Conservation (phyloP, 345 rosid genomes). For the Arabidopsis suecica region DNA sequence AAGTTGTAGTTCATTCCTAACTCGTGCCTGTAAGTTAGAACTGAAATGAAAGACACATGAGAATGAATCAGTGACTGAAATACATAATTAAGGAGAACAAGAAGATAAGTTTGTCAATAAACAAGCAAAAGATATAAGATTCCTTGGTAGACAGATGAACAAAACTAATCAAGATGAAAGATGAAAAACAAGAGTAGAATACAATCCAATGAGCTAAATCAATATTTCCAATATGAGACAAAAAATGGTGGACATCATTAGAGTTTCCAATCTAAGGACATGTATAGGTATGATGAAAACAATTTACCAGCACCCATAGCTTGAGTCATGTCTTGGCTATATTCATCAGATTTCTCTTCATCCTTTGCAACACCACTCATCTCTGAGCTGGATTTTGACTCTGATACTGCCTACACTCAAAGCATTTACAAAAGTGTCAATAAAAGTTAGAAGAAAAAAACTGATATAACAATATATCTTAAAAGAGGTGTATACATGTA, state of each 20-base stretch:
- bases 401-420: constrained; percentile 63
- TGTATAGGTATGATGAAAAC: not conserved
- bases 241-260: not conserved
- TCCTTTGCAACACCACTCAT: constrained; percentile 53
- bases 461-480: too few relatives aligned
- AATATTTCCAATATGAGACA: constrained; percentile 34
- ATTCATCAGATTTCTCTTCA: constrained; percentile 72
- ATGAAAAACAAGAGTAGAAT: not conserved
- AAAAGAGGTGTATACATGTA: constrained; percentile 53
- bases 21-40: constrained; percentile 91
- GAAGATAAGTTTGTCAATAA: not conserved
- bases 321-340: constrained; percentile 91
- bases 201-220: constrained; percentile 3
- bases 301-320: constrained; percentile 95
- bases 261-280: not conserved
- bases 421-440: constrained; percentile 22
- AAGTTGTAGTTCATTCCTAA: constrained; percentile 92
- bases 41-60: constrained; percentile 52
- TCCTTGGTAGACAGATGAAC: not conserved
- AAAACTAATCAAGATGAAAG: constrained; percentile 7
- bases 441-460: not conserved
- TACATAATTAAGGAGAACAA: too few relatives aligned
- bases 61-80: not conserved
- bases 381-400: constrained; percentile 64
- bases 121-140: too few relatives aligned